Evolutionary conservation across 108 stramenopile genomes (phyloP).

Genomic region (Nitzschia sp.): DNA sequence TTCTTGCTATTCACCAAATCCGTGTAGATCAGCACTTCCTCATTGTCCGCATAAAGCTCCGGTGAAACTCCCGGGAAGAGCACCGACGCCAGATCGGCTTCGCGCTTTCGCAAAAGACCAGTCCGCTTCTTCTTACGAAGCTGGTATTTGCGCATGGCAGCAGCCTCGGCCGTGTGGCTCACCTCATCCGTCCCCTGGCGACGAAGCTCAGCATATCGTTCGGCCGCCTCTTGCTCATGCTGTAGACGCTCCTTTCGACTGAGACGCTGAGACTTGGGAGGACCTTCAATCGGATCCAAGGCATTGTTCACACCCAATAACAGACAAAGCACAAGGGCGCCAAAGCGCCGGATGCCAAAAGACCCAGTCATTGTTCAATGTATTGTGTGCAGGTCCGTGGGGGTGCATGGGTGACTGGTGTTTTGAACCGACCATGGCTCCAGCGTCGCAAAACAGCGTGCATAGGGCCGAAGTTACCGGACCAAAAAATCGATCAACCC

Average conservation of each 20-base stretch:
- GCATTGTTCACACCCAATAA: neutral
- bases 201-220: constrained; percentile 36
- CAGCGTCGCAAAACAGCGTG: too few relatives aligned
- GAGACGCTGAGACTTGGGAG: constrained; percentile 15
- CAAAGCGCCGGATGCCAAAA: neutral
- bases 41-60: constrained; percentile 55
- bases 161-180: constrained; percentile 46
- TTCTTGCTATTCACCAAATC: constrained; percentile 77
- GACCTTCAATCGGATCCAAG: constrained; percentile 10
- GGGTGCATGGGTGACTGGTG: too few relatives aligned
- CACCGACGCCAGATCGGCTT: constrained; percentile 63
- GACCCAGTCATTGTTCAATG: neutral
- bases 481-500: too few relatives aligned
- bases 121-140: constrained; percentile 75
- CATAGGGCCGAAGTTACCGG: too few relatives aligned
- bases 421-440: too few relatives aligned
- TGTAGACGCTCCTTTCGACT: constrained; percentile 37
- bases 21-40: constrained; percentile 65
- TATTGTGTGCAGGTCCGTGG: too few relatives aligned
- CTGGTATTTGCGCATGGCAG: constrained; percentile 42
- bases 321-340: neutral
- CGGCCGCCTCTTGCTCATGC: constrained; percentile 26
- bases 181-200: constrained; percentile 48
- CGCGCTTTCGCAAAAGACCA: constrained; percentile 61
- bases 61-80: constrained; percentile 83